These are phyloP conservation scores for Strigomonas culicis DNA, from an alignment of 208 protist genomes.

Conservation along the genomic window DNA sequence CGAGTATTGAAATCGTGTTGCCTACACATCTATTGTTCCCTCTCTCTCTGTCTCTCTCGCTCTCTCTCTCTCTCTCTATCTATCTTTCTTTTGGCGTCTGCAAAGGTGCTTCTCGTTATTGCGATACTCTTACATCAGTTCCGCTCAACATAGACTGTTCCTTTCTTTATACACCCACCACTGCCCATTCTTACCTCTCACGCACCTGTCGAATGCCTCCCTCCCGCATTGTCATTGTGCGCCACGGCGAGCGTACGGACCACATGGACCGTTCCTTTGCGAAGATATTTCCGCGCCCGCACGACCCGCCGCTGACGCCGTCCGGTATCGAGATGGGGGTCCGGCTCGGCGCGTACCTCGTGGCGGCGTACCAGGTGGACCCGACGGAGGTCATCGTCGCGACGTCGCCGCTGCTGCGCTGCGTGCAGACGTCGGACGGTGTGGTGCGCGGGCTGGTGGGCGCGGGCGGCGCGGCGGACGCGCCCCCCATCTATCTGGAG, in stretches of 20 bases:
- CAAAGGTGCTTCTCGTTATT: not conserved
- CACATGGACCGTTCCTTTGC: slow-evolving; percentile 33
- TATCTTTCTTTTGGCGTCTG: not conserved
- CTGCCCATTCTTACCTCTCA: not conserved
- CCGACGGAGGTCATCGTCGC: slow-evolving; percentile 24
- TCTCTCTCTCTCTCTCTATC: slow-evolving; percentile 2
- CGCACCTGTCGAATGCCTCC: slow-evolving; percentile 31
- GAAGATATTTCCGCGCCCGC: slow-evolving; percentile 28
- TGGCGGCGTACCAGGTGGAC: slow-evolving; percentile 17
- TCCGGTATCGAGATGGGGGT: slow-evolving; percentile 42
- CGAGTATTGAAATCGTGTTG: not conserved
- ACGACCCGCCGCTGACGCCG: slow-evolving; percentile 60
- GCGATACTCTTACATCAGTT: not conserved
- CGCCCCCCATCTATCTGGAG: slow-evolving; percentile 37
- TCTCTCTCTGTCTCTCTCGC: slow-evolving; percentile 2
- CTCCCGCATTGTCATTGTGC: slow-evolving; percentile 31
- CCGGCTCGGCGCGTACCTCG: slow-evolving; percentile 34
- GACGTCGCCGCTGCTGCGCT: slow-evolving; percentile 44
- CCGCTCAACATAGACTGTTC: not conserved
- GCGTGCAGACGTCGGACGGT: slow-evolving; percentile 47
- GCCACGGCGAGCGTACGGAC: slow-evolving; percentile 57
- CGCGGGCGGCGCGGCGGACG: not conserved
- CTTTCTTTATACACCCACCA: not conserved
- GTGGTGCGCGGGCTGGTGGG: slow-evolving; percentile 24
- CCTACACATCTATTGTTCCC: not conserved